Evolutionary conservation across 2,329 filamentous ascomycete species (phyloP), one percentile per base, ranked within the genome.

Genomic region (Penicillium nordicum): DNA sequence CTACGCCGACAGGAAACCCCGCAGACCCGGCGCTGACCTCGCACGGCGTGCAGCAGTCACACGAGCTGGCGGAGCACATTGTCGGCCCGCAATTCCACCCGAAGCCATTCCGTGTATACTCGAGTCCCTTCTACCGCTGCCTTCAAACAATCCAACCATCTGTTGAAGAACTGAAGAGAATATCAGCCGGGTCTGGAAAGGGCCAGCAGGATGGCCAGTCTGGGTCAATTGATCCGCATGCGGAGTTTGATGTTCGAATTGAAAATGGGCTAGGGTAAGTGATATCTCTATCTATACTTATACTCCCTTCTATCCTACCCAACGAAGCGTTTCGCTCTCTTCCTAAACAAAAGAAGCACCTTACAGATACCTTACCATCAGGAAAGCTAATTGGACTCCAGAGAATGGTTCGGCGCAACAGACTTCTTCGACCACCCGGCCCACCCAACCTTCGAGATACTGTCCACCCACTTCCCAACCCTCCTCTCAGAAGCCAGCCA

Each of bases 21-120:
- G 88, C 89, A 27, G 94, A 99, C 71, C 92, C 92, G 44, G 87
- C 90, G 10, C 82, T 99, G 65, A 92, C 92, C 8, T 86, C 89
- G 23, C 88, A 97, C 69, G 94, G 94, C 56, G 88, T 95, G 40
- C 81, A 85, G 50, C 94, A 99, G 78, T 86, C 92, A 23, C 80
- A 84, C 58, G 87, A 97, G 75, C 82, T 97, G 45, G 92, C 82
- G 2, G 66, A 60, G 7, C 69, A 77, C 46, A 50, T 77, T 4
- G 54, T 63, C 14, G 64, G 63, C 29, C 61, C 67, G 1, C 57
- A 63, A 3, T 69, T 76, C 47, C 56, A 69, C n/a, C 73, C 75
- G 0, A 76, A 74, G 53, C 74, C 75, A 18, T 76, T 73, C 74
- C 59, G 77, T 74, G 8, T 97, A 63, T 97, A 96, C 77, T 89